phyloP scores from a whole-genome alignment of 495 filamentous ascomycete species.

The Trichocladium antarcticum region DNA sequence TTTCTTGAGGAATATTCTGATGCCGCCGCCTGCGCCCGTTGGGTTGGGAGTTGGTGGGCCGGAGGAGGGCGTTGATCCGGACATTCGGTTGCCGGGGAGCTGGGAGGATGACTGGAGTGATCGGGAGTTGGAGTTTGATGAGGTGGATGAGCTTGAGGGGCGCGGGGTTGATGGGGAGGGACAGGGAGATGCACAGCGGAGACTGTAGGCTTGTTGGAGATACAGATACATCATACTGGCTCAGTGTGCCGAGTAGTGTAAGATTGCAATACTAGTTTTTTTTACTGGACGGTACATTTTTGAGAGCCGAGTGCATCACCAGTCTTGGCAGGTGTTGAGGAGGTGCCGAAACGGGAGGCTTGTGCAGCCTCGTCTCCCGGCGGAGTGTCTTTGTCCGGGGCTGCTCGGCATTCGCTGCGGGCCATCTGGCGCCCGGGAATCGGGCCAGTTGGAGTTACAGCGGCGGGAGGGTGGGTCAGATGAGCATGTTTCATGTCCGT shows the following conservation, averaged over 20 bases:
- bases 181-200: neutral
- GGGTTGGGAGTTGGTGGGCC: too few relatives aligned
- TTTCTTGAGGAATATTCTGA: too few relatives aligned
- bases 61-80: neutral
- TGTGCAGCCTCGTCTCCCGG: neutral
- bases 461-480: slow-evolving; percentile 5
- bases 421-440: neutral
- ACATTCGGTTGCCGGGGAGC: slow-evolving; percentile 1
- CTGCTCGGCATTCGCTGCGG: neutral
- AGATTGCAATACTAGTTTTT: too few relatives aligned
- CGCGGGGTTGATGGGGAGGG: neutral
- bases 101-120: slow-evolving; percentile 2
- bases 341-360: neutral
- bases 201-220: neutral
- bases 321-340: slow-evolving; percentile 1
- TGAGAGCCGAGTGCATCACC: neutral
- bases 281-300: too few relatives aligned
- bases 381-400: slow-evolving; percentile 9
- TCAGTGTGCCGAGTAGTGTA: too few relatives aligned
- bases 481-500: slow-evolving; percentile 15
- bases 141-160: slow-evolving; percentile 10
- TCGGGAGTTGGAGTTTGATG: slow-evolving; percentile 8
- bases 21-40: too few relatives aligned
- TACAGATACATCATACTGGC: neutral
- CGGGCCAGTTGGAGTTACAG: neutral